Base-by-base conservation (phyloP, 306 rosid species). In the Prunus mume region DNA sequence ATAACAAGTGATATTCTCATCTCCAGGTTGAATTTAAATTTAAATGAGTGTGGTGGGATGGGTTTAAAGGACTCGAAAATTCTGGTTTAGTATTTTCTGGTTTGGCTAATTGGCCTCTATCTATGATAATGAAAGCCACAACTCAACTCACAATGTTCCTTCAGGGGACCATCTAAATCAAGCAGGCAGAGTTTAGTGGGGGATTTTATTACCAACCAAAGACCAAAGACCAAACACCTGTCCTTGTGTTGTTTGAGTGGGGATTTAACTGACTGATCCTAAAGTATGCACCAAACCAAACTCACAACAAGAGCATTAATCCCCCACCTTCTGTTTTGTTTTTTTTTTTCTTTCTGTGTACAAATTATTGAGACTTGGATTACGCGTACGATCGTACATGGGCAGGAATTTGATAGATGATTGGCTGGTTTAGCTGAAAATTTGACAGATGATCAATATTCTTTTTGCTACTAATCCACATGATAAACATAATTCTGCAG, bases 361-460 rank as follows among this genome's bases (percentile, higher is more conserved):
- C 43, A 30, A 49, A 78, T 69, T 14, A n/a, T 34, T 69, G 41
- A 24, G 52, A 64, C 27, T 19, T 19, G 9, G 9, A 45, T 20
- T 43, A 43, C 3, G 22, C 49, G 58, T 41, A 45, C 30, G 11
- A 5, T 41, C 22, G 78, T 75, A 54, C 66, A 24, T 28, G 12
- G 49, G n/a, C 17, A 52, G 69, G 34, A 47, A 15, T 3, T 62
- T 38, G 13, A 4, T 14, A 56, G 32, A 50, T 70, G 22, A 73
- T 30, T 28, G 63, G 67, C 49, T 56, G 51, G 41, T 45, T 51
- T 51, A 75, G 52, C 68, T 17, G 50, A 47, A 18, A 78, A 34
- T 78, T 73, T 73, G 86, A 77, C 63, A 65, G 54, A 28, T 18
- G 80, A 78, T 63, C 28, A 77, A 77, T 71, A 75, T 78, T 85